Conservation (phyloP, 192 early-diverging fungal species). For the Helicostylum pulchrum region DNA sequence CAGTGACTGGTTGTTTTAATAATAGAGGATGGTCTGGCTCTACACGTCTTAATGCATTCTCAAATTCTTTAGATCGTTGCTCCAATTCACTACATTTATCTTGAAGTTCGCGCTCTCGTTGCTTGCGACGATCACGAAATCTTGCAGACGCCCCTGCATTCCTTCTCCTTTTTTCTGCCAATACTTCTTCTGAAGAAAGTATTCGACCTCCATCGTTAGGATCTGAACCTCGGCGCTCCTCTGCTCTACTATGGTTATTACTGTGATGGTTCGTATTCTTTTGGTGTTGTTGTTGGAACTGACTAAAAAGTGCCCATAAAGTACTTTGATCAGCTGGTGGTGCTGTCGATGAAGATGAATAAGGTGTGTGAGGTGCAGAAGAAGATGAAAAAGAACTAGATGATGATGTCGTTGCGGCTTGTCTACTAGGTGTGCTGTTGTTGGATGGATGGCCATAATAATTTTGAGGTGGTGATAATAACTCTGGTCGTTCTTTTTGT, state of each 20-base stretch:
- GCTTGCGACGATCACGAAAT: conserved; percentile 64
- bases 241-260: background rate
- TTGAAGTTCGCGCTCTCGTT: conserved; percentile 56
- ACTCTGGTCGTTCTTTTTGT: too few relatives aligned
- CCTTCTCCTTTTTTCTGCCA: conserved; percentile 58
- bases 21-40: conserved; percentile 12
- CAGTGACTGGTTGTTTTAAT: too few relatives aligned
- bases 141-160: conserved; percentile 64
- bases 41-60: conserved; percentile 22
- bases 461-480: too few relatives aligned
- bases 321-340: conserved; percentile 3
- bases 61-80: conserved; percentile 29
- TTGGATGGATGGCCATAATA: too few relatives aligned
- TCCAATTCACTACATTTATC: conserved; percentile 53
- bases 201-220: conserved; percentile 1
- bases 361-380: background rate
- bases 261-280: too few relatives aligned
- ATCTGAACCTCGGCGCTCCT: background rate
- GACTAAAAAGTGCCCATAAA: conserved; percentile 12
- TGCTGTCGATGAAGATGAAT: background rate
- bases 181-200: conserved; percentile 40
- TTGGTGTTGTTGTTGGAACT: conserved; percentile 9
- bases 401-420: background rate
- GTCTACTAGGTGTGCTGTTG: too few relatives aligned
- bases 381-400: background rate